Conservation (phyloP, 2,329 filamentous ascomycete species). For the Epichloe sibirici region DNA sequence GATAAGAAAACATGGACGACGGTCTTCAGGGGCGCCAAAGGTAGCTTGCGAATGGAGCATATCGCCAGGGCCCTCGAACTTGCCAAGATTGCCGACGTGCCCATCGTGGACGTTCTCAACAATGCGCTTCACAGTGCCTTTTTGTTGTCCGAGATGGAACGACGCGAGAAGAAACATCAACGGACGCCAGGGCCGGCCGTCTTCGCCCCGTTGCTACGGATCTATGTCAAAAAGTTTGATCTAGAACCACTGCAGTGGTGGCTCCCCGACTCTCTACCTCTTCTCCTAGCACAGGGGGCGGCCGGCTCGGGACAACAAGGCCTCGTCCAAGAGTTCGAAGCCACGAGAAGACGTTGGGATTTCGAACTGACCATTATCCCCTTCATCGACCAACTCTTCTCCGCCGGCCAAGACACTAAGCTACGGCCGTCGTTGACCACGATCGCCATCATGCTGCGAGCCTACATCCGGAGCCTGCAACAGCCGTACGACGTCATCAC, state of each 20-base stretch:
- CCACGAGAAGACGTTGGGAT: constrained; percentile 15
- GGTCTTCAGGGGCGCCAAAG: constrained; percentile 60
- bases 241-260: constrained; percentile 31
- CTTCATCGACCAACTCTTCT: constrained; percentile 20
- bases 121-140: constrained; percentile 37
- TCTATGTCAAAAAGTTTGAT: constrained; percentile 37
- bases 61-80: constrained; percentile 30
- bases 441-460: constrained; percentile 34
- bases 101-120: constrained; percentile 23
- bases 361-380: constrained; percentile 22
- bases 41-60: constrained; percentile 36
- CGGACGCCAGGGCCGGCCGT: constrained; percentile 23
- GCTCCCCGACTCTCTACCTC: constrained; percentile 23
- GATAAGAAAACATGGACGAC: constrained; percentile 56
- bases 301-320: constrained; percentile 8
- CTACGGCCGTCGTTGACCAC: constrained; percentile 27
- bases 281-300: constrained; percentile 17
- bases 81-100: constrained; percentile 36
- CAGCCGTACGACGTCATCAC: constrained; percentile 27
- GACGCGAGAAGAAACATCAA: constrained; percentile 14
- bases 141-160: constrained; percentile 29
- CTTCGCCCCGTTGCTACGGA: constrained; percentile 35
- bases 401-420: constrained; percentile 10
- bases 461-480: constrained; percentile 30
- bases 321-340: constrained; percentile 11